Evolutionary conservation across 2,329 filamentous ascomycete species (phyloP).

Genomic region (Fusarium euwallaceae): DNA sequence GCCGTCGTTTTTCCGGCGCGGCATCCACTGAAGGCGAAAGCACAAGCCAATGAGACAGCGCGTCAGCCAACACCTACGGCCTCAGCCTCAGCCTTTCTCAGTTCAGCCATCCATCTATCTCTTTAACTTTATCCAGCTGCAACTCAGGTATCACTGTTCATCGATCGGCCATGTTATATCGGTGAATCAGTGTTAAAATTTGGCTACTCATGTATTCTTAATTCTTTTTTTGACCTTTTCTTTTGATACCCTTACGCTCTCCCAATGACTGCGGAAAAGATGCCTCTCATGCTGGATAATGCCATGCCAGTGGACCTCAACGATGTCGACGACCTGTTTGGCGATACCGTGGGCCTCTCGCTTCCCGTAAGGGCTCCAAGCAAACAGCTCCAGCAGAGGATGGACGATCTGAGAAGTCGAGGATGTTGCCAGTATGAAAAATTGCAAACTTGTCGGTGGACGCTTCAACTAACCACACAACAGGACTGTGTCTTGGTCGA

Average conservation of each 20-base stretch:
- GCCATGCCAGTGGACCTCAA: slow-evolving; percentile 66
- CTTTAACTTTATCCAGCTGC: slow-evolving; percentile 25
- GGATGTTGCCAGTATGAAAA: slow-evolving; percentile 84
- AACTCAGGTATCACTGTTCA: slow-evolving; percentile 13
- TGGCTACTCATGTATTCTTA: slow-evolving; percentile 24
- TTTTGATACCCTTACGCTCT: slow-evolving; percentile 34
- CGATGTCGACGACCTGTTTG: slow-evolving; percentile 81
- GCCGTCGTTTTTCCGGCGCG: slow-evolving; percentile 38
- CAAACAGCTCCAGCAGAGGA: slow-evolving; percentile 77
- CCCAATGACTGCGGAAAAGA: slow-evolving; percentile 55
- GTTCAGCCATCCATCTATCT: slow-evolving; percentile 13
- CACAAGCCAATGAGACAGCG: slow-evolving; percentile 30
- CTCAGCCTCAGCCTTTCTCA: slow-evolving; percentile 47
- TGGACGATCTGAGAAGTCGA: slow-evolving; percentile 81
- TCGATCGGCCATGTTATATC: slow-evolving; percentile 27
- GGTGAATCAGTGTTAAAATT: slow-evolving; percentile 18
- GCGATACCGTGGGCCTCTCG: slow-evolving; percentile 73
- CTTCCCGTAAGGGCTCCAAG: slow-evolving; percentile 60
- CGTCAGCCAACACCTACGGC: slow-evolving; percentile 15
- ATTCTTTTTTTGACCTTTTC: slow-evolving; percentile 29
- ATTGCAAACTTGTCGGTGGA: not conserved
- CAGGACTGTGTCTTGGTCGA: slow-evolving; percentile 90
- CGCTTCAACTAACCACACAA: slow-evolving; percentile 27
- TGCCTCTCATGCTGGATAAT: slow-evolving; percentile 59
- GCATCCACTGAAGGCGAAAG: slow-evolving; percentile 24